Conservation (phyloP, 768 basidiomycete species). For the Calvatia gigantea region DNA sequence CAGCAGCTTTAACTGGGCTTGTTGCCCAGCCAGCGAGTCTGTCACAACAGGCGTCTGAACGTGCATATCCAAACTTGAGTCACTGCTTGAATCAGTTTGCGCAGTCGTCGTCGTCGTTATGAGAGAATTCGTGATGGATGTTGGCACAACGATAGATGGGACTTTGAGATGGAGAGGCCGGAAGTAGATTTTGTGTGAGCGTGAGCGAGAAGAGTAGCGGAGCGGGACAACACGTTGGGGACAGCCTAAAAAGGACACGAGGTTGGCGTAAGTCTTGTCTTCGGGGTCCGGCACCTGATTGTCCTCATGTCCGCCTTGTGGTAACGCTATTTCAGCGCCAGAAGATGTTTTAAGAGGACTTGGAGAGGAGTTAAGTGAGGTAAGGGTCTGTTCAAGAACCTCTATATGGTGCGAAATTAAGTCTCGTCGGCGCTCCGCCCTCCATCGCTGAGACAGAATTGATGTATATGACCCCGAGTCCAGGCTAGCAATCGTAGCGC, state of each 20-base stretch:
- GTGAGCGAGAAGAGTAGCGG: conserved; percentile 6
- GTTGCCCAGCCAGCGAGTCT: neutral
- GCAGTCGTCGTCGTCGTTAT: neutral
- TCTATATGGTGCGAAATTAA: conserved; percentile 7
- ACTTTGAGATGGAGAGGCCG: conserved; percentile 1
- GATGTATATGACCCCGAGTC: conserved; percentile 3
- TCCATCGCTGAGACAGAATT: conserved; percentile 9
- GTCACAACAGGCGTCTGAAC: conserved; percentile 1
- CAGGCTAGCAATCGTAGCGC: neutral
- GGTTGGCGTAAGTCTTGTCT: conserved; percentile 6
- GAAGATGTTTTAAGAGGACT: neutral
- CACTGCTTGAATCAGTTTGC: neutral
- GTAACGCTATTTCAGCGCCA: neutral
- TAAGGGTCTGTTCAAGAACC: neutral
- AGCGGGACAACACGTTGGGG: conserved; percentile 11
- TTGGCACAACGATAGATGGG: neutral
- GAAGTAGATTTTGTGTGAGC: neutral
- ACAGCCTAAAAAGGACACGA: conserved; percentile 13
- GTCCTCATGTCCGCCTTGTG: conserved; percentile 2
- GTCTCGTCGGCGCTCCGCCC: neutral
- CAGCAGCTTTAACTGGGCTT: neutral
- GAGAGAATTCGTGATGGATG: neutral
- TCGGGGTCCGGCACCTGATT: neutral
- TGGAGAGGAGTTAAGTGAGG: neutral
- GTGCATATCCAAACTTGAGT: neutral